Evolutionary conservation across 805 yeast species (phyloP).

Genomic region (Metschnikowia similis): DNA sequence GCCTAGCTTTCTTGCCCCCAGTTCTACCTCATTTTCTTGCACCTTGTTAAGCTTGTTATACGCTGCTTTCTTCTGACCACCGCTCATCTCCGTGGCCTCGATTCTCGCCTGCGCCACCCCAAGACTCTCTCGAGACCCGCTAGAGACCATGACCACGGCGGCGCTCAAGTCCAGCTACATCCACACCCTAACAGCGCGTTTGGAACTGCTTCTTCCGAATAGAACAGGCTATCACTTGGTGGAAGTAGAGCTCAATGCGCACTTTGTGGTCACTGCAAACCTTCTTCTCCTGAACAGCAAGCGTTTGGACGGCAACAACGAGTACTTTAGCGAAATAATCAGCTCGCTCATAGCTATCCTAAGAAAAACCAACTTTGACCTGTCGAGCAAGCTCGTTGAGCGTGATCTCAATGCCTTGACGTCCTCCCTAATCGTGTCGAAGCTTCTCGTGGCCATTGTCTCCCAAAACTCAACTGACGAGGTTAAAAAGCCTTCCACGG

Average conservation of each 20-base stretch:
- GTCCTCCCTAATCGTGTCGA: slow-evolving; percentile 30
- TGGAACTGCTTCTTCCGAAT: slow-evolving; percentile 34
- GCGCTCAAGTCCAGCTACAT: slow-evolving; percentile 12
- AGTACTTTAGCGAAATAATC: slow-evolving; percentile 17
- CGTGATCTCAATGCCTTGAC: slow-evolving; percentile 28
- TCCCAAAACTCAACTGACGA: slow-evolving; percentile 25
- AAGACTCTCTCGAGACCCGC: not conserved
- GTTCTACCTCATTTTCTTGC: not conserved
- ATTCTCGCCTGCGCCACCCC: not conserved
- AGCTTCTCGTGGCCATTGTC: slow-evolving; percentile 27
- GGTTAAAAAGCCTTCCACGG: slow-evolving; percentile 4
- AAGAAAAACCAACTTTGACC: slow-evolving; percentile 16
- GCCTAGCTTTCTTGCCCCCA: not conserved
- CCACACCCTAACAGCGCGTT: slow-evolving; percentile 17
- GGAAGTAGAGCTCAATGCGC: slow-evolving; percentile 41
- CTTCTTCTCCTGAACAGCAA: slow-evolving; percentile 21
- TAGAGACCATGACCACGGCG: slow-evolving; percentile 1
- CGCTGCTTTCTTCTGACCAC: not conserved
- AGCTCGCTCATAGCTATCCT: slow-evolving; percentile 23
- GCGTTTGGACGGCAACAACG: slow-evolving; percentile 9
- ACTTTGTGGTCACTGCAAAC: slow-evolving; percentile 29
- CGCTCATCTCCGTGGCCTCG: not conserved
- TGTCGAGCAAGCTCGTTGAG: slow-evolving; percentile 20
- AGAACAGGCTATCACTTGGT: slow-evolving; percentile 35
- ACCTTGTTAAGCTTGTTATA: not conserved